Conservation (phyloP, 306 rosid species). For the Lotus japonicus region DNA sequence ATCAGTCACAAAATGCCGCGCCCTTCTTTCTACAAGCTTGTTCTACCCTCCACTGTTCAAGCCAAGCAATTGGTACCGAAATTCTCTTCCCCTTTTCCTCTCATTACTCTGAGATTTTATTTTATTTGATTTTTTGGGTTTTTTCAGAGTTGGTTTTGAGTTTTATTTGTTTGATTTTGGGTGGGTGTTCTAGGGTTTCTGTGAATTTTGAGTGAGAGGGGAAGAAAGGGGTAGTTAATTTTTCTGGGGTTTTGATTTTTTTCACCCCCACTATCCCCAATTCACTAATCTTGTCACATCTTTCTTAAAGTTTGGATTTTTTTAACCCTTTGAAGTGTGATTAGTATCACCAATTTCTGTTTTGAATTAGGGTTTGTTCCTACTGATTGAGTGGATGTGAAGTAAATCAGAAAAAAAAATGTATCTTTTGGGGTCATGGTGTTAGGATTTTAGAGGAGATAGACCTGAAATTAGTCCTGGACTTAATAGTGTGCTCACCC, state of each 20-base stretch:
- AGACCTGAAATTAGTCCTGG: not conserved
- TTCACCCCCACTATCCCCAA: not conserved
- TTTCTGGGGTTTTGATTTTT: slow-evolving; percentile 7
- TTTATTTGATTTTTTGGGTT: not conserved
- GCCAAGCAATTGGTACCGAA: slow-evolving; percentile 67
- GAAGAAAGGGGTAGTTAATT: not conserved
- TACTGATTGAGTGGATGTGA: not conserved
- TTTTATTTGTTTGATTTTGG: not conserved
- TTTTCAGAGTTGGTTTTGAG: not conserved
- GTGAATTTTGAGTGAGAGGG: slow-evolving; percentile 20
- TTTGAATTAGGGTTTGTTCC: too few relatives aligned
- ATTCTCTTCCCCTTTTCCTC: slow-evolving; percentile 16
- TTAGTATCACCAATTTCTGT: not conserved
- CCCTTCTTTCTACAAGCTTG: slow-evolving; percentile 79
- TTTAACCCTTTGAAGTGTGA: not conserved
- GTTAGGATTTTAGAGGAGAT: not conserved
- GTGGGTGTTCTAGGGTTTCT: slow-evolving; percentile 1
- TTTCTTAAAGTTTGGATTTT: slow-evolving; percentile 11
- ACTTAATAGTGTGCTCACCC: too few relatives aligned
- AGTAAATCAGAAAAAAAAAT: not conserved
- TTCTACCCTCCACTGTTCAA: slow-evolving; percentile 60
- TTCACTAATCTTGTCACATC: not conserved
- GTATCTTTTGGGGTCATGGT: not conserved
- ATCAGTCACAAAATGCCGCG: slow-evolving; percentile 46
- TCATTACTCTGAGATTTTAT: not conserved